phyloP scores from a whole-genome alignment of 1,284 basidiomycete species.

The Pseudozyma pruni region DNA sequence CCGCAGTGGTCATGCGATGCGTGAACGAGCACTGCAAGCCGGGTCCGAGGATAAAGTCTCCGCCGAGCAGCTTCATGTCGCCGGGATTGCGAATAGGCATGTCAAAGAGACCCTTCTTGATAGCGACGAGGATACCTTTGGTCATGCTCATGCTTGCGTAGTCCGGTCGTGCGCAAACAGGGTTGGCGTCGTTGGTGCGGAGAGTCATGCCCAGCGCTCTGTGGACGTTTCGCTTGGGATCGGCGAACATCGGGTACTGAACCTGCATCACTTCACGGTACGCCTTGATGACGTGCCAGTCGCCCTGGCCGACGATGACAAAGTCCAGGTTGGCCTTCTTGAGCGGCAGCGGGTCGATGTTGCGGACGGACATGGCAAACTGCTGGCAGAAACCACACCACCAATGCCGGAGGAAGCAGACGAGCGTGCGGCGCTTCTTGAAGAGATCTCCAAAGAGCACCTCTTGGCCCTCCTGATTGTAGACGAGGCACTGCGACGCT shows the following conservation, averaged over 20 bases:
- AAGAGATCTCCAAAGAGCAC: conserved; percentile 80
- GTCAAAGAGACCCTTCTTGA: conserved; percentile 71
- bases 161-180: conserved; percentile 72
- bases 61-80: conserved; percentile 80
- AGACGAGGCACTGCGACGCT: conserved; percentile 75
- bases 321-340: conserved; percentile 73
- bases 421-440: conserved; percentile 75
- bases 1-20: conserved; percentile 56
- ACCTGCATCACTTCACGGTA: conserved; percentile 75
- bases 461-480: conserved; percentile 76
- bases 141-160: conserved; percentile 77
- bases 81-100: conserved; percentile 84
- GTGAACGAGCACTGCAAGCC: conserved; percentile 63
- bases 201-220: conserved; percentile 79
- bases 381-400: conserved; percentile 82
- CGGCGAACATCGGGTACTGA: conserved; percentile 76
- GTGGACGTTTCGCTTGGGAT: conserved; percentile 79
- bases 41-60: conserved; percentile 86
- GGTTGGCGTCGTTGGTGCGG: conserved; percentile 71
- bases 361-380: conserved; percentile 78
- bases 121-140: conserved; percentile 77
- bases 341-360: conserved; percentile 73
- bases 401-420: conserved; percentile 71
- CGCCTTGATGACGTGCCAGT: conserved; percentile 77
- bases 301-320: conserved; percentile 82